Percentiles rank a stretch among this genome's conserved stretches.
These are phyloP conservation scores for Verbena officinalis DNA, from an alignment of 257 asterid genomes.

Conservation along the genomic window DNA sequence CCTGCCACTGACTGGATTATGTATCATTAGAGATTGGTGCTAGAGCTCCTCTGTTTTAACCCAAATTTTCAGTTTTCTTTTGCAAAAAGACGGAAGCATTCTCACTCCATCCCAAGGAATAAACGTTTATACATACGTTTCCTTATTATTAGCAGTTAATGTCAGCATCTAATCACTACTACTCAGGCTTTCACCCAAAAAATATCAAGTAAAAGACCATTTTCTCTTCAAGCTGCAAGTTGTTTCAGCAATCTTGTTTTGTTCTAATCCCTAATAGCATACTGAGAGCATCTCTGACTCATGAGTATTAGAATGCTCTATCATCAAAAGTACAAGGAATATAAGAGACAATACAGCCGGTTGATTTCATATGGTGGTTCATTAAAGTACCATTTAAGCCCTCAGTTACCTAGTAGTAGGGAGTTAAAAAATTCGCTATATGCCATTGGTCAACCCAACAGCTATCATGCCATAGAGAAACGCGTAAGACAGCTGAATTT, in stretches of 20 bases:
- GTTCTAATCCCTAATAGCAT: neutral
- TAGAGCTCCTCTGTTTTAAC: neutral
- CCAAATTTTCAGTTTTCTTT: too few species aligned
- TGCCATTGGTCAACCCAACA: neutral
- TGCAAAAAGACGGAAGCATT: too few species aligned
- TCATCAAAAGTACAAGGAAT: neutral
- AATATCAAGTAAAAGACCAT: too few species aligned
- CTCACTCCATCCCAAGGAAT: too few species aligned
- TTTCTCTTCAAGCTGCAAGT: neutral
- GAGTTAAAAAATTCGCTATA: neutral
- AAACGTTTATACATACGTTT: too few species aligned
- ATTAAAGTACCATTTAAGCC: neutral
- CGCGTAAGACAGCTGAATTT: neutral
- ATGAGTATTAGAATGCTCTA: neutral
- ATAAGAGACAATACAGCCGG: neutral
- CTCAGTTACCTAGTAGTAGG: neutral
- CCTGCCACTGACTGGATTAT: too few species aligned
- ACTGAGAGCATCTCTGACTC: neutral
- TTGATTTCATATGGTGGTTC: neutral
- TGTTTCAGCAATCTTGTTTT: neutral
- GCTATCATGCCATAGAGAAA: too few species aligned
- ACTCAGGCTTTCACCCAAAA: neutral
- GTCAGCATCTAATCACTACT: too few species aligned
- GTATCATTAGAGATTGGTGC: neutral
- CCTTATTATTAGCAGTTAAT: too few species aligned